phyloP scores from a whole-genome alignment of 164 flowering plant species.

The Hamamelis virginiana region DNA sequence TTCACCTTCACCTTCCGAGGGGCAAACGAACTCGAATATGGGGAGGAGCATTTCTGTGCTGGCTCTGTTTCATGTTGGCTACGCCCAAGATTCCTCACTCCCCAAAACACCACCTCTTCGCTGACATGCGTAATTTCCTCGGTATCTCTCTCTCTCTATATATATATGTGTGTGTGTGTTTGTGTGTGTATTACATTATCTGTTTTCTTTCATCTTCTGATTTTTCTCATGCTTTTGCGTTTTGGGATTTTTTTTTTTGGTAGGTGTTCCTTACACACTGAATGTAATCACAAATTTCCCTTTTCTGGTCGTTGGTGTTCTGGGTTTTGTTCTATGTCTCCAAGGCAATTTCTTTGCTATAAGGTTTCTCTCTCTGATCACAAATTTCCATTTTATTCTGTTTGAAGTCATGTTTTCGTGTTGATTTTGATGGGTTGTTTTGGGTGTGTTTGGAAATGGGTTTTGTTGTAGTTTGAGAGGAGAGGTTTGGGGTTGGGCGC shows the following conservation, averaged over 20 bases:
- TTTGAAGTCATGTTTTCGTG: background rate
- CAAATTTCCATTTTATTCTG: background rate
- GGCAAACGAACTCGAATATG: constrained; percentile 30
- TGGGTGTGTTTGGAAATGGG: constrained; percentile 7
- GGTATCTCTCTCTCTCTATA: constrained; percentile 28
- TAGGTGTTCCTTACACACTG: constrained; percentile 40
- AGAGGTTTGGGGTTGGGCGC: constrained; percentile 52
- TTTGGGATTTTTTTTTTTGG: constrained; percentile 7
- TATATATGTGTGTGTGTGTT: too few species aligned
- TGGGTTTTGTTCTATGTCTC: constrained; percentile 47
- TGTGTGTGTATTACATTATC: too few species aligned
- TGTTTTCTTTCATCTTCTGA: too few species aligned
- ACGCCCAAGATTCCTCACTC: constrained; percentile 51
- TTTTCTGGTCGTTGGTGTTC: constrained; percentile 47
- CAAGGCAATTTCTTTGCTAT: constrained; percentile 38
- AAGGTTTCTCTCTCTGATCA: constrained; percentile 25
- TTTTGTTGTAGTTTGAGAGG: constrained; percentile 36
- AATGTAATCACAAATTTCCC: constrained; percentile 52
- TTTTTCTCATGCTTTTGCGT: background rate
- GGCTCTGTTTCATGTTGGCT: constrained; percentile 34
- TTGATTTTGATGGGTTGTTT: background rate
- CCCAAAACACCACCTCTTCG: constrained; percentile 35
- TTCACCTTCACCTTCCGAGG: too few species aligned
- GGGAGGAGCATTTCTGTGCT: constrained; percentile 33
- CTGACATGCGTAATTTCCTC: constrained; percentile 58